Conservation (phyloP, 192 early-diverging fungal genomes). For the Gaertneriomyces sp. region DNA sequence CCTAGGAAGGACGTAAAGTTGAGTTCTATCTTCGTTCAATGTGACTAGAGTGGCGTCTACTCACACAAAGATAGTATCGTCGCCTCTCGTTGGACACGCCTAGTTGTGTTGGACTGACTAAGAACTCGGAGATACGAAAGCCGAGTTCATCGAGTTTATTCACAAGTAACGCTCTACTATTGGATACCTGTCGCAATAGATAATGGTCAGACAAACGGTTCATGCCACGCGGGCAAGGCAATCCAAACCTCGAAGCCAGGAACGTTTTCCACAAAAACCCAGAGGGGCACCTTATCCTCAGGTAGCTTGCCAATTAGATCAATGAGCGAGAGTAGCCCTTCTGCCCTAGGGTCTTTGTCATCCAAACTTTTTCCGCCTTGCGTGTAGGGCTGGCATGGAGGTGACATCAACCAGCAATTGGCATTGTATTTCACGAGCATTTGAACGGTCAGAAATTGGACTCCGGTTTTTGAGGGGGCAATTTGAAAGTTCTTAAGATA, state of each 20-base stretch:
- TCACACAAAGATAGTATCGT: constrained; percentile 51
- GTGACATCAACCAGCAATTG: constrained; percentile 84
- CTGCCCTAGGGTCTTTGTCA: constrained; percentile 43
- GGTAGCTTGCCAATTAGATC: constrained; percentile 35
- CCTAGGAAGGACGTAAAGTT: no score
- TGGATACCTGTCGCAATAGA: constrained; percentile 13
- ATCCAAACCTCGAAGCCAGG: constrained; percentile 46
- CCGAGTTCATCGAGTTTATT: constrained; percentile 34
- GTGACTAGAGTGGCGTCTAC: neutral
- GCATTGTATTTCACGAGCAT: constrained; percentile 61
- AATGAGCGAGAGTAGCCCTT: constrained; percentile 45
- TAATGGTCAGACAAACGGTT: neutral
- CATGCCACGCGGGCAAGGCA: neutral
- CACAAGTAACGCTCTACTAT: constrained; percentile 36
- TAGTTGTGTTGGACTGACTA: constrained; percentile 47
- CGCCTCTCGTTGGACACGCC: constrained; percentile 54
- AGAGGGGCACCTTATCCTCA: constrained; percentile 26
- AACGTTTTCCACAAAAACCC: constrained; percentile 59
- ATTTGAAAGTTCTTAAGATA: constrained; percentile 47
- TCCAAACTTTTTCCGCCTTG: constrained; percentile 70
- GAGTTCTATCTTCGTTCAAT: no score
- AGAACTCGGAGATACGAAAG: constrained; percentile 42
- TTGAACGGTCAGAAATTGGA: constrained; percentile 47
- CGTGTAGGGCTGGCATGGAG: constrained; percentile 79
- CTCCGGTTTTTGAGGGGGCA: constrained; percentile 38